phyloP scores from a whole-genome alignment of 1,284 basidiomycete genomes.

The Sanghuangporus weigelae region DNA sequence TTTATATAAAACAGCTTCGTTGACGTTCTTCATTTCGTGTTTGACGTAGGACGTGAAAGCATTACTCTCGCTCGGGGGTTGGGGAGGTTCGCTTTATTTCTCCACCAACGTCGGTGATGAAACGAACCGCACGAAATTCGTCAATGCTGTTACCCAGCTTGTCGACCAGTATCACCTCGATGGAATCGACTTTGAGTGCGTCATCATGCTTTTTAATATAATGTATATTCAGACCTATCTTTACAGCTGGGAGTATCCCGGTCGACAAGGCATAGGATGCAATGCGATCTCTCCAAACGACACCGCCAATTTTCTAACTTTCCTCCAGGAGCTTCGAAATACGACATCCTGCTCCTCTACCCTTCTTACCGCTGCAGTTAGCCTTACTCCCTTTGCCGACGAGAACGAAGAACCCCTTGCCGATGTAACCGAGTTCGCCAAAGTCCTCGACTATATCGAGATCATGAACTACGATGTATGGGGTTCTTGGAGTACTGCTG shows the following conservation, averaged over 20 bases:
- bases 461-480: slow-evolving; percentile 90
- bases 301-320: slow-evolving; percentile 65
- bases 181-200: slow-evolving; percentile 84
- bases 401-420: slow-evolving; percentile 48
- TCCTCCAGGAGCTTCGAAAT: slow-evolving; percentile 68
- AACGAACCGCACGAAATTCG: slow-evolving; percentile 60
- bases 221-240: background rate
- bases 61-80: slow-evolving; percentile 83
- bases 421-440: slow-evolving; percentile 66
- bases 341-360: slow-evolving; percentile 52
- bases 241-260: slow-evolving; percentile 87
- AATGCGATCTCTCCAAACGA: slow-evolving; percentile 64
- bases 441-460: slow-evolving; percentile 73
- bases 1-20: background rate
- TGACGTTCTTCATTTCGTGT: background rate
- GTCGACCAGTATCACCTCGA: slow-evolving; percentile 66
- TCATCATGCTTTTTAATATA: slow-evolving; percentile 15
- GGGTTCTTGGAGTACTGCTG: slow-evolving; percentile 45
- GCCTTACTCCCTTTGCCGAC: slow-evolving; percentile 64
- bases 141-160: slow-evolving; percentile 54
- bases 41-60: slow-evolving; percentile 57
- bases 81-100: slow-evolving; percentile 78
- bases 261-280: slow-evolving; percentile 62
- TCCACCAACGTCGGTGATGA: slow-evolving; percentile 64
- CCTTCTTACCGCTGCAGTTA: slow-evolving; percentile 71